Conservation (phyloP, 2,329 filamentous ascomycete genomes). For the Byssochlamys sp. region DNA sequence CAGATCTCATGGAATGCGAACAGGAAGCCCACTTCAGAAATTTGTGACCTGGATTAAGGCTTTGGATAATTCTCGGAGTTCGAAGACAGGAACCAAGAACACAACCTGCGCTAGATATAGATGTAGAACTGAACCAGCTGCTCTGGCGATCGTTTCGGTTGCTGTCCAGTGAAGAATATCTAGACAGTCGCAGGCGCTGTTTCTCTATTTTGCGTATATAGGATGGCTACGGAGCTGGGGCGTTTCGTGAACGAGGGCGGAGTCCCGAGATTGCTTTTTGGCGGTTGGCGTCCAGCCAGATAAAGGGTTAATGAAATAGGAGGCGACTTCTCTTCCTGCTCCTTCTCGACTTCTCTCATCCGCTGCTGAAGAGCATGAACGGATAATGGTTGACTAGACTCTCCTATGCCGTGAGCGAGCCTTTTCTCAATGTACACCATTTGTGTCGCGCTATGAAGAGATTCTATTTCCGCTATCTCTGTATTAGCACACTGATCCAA, state of each 20-base stretch:
- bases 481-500: not conserved
- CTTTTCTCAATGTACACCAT: slow-evolving; percentile 42
- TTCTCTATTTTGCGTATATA: slow-evolving; percentile 39
- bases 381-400: slow-evolving; percentile 41
- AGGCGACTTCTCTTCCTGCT: slow-evolving; percentile 26
- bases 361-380: slow-evolving; percentile 44
- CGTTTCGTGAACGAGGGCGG: slow-evolving; percentile 23
- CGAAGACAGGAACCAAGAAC: slow-evolving; percentile 40
- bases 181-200: slow-evolving; percentile 37
- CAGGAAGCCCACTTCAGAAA: slow-evolving; percentile 15
- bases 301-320: slow-evolving; percentile 37
- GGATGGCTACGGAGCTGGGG: slow-evolving; percentile 41
- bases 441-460: slow-evolving; percentile 36
- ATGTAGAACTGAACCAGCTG: slow-evolving; percentile 45
- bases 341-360: slow-evolving; percentile 37
- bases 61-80: slow-evolving; percentile 37
- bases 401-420: slow-evolving; percentile 35
- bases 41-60: slow-evolving; percentile 24
- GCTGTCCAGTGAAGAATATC: slow-evolving; percentile 52
- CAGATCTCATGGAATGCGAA: too few relatives aligned
- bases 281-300: slow-evolving; percentile 39
- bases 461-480: slow-evolving; percentile 17
- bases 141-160: slow-evolving; percentile 42
- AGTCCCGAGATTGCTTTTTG: slow-evolving; percentile 27
- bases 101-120: slow-evolving; percentile 47